phyloP scores from a whole-genome alignment of 1,284 basidiomycete species.

The Ganoderma meredithae region DNA sequence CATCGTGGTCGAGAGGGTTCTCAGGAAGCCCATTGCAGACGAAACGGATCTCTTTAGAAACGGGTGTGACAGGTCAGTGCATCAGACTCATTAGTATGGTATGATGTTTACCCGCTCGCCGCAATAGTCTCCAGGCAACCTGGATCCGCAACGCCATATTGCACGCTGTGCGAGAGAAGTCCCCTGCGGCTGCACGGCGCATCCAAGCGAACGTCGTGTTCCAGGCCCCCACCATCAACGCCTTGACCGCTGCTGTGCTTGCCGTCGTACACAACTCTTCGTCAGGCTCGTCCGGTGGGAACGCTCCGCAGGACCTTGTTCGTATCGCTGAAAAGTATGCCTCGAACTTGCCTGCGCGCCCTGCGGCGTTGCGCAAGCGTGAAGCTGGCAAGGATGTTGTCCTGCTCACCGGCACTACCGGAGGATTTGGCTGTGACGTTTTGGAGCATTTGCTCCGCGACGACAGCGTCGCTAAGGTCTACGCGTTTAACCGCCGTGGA shows the following conservation, averaged over 20 bases:
- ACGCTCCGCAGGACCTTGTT: slow-evolving; percentile 20
- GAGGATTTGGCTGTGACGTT: slow-evolving; percentile 33
- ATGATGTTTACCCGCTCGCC: background rate
- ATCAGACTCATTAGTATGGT: slow-evolving; percentile 19
- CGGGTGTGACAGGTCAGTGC: slow-evolving; percentile 48
- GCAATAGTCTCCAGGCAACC: slow-evolving; percentile 42
- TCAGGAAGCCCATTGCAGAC: slow-evolving; percentile 34
- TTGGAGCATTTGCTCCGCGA: slow-evolving; percentile 29
- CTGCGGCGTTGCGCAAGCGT: slow-evolving; percentile 2
- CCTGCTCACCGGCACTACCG: slow-evolving; percentile 38
- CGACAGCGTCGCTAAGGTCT: slow-evolving; percentile 26
- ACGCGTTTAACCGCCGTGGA: slow-evolving; percentile 30
- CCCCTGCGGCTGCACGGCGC: slow-evolving; percentile 20
- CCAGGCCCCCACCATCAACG: slow-evolving; percentile 43
- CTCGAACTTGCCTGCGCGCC: slow-evolving; percentile 10
- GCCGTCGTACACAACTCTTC: slow-evolving; percentile 30
- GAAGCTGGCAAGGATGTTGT: slow-evolving; percentile 28
- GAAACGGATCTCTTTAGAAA: slow-evolving; percentile 47
- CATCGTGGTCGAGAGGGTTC: slow-evolving; percentile 35
- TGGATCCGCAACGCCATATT: slow-evolving; percentile 45
- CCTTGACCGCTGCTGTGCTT: slow-evolving; percentile 38
- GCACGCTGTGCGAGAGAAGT: slow-evolving; percentile 35
- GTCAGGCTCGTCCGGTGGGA: slow-evolving; percentile 22
- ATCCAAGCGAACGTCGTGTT: slow-evolving; percentile 46
- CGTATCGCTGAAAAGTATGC: slow-evolving; percentile 21